Conservation (phyloP, 768 basidiomycete genomes). For the Strobilomyces confusus region DNA sequence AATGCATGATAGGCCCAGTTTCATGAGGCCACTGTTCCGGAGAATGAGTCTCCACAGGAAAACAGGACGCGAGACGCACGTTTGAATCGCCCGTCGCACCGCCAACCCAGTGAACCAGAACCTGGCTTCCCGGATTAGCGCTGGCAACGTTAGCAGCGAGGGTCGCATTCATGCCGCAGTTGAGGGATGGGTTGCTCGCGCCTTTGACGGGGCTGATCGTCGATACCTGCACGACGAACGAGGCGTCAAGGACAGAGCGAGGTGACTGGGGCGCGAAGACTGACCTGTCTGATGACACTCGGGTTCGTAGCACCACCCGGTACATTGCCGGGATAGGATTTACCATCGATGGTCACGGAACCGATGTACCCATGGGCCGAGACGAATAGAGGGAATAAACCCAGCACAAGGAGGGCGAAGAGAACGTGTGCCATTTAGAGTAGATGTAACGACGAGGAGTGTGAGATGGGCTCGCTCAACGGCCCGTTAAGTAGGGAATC, state of each 20-base stretch:
- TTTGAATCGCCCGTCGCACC: constrained; percentile 35
- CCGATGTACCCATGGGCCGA: constrained; percentile 31
- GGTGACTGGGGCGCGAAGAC: neutral
- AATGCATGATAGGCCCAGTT: constrained; percentile 68
- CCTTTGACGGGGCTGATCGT: constrained; percentile 53
- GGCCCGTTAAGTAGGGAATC: constrained; percentile 9
- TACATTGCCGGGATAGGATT: constrained; percentile 25
- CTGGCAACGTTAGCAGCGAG: constrained; percentile 46
- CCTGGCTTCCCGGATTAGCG: constrained; percentile 54
- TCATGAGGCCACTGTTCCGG: constrained; percentile 47
- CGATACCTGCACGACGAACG: constrained; percentile 16
- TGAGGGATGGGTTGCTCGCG: constrained; percentile 49
- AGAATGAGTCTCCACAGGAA: neutral
- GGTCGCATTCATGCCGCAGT: constrained; percentile 56
- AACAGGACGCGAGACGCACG: constrained; percentile 18
- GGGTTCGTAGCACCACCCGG: constrained; percentile 33
- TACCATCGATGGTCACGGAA: constrained; percentile 29
- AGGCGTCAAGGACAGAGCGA: neutral
- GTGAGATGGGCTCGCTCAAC: constrained; percentile 18
- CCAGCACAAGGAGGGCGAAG: constrained; percentile 5
- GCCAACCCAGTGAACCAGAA: constrained; percentile 54
- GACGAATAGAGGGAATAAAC: constrained; percentile 18
- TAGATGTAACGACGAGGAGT: neutral
- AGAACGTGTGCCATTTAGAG: constrained; percentile 16
- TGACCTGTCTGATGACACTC: constrained; percentile 42